Evolutionary conservation across 257 asterid species (phyloP), one percentile per base, ranked within the genome.

Genomic region (Ajuga chamaepitys): DNA sequence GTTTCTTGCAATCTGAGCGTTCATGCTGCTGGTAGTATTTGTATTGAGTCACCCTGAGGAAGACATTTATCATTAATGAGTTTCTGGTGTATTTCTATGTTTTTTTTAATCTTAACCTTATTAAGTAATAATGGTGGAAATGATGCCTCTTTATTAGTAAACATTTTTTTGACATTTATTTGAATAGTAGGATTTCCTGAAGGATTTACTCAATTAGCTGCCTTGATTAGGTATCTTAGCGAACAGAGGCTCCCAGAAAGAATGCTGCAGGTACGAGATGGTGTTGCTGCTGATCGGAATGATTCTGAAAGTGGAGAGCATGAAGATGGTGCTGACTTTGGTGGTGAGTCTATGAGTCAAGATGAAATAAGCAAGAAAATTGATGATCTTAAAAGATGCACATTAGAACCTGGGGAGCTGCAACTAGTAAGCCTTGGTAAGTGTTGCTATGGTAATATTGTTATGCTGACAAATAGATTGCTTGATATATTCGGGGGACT

Each of bases 341-440:
- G 70, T 18, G 78, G 74, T 45, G 88, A 85, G 65, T 57, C 72
- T 71, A 52, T 73, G 82, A 86, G 70, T 44, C 75, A 75, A 58
- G 83, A 78, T 46, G 90, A 81, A 58, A 81, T 80, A 63, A 72
- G 52, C 68, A 84, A 72, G 79, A 88, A 79, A 75, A 64, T 78
- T 53, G 91, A 79, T 10, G 92, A 79, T 59, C 79, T 82, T 60
- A 82, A 76, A 73, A 78, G 80, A 73, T 85, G 74, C 70, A 81
- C 84, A 50, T 60, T 86, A 70, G 95, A 90, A 73, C 78, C 74
- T 18, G 88, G 88, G 54, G 92, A 84, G 67, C 66, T 88, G 81
- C 85, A 81, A 80, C 73, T 93, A 72, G 72, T 89, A 58, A 83
- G 58, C 83, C 87, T 87, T 46, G 96, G 97, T 90, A 83, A 64